These are phyloP conservation scores for Mortierella alpina DNA, from an alignment of 192 early-diverging fungal species.

Conservation along the genomic window DNA sequence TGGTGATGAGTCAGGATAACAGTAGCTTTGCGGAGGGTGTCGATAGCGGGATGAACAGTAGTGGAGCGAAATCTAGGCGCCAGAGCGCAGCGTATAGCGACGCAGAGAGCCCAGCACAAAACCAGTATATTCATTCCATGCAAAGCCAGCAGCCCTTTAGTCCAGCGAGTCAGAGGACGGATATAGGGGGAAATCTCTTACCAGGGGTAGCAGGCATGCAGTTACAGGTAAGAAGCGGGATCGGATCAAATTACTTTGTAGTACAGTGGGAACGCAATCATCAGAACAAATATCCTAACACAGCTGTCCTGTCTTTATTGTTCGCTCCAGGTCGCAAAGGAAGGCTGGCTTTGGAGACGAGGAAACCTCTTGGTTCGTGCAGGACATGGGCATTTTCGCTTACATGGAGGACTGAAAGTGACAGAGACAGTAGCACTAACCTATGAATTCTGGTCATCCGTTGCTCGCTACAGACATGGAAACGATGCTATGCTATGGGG, in stretches of 20 bases:
- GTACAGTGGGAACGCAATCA: neutral
- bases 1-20: constrained; percentile 23
- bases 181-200: neutral
- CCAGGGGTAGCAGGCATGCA: constrained; percentile 6
- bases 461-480: constrained; percentile 54
- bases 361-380: constrained; percentile 57
- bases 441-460: neutral
- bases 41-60: neutral
- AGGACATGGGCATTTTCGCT: neutral
- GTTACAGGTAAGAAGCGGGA: constrained; percentile 6
- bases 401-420: neutral
- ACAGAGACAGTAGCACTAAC: neutral
- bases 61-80: constrained; percentile 13
- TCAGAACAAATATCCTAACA: neutral
- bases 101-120: neutral
- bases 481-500: constrained; percentile 61
- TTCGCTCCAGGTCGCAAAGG: constrained; percentile 54
- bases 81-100: constrained; percentile 21
- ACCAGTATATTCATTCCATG: neutral
- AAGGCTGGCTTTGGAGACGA: constrained; percentile 64
- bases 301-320: neutral
- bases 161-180: constrained; percentile 19
- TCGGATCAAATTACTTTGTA: neutral
- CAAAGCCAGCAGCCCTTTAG: constrained; percentile 15
- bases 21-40: neutral